Evolutionary conservation across 768 basidiomycete species (phyloP), one percentile per base, ranked within the genome.

Genomic region (Leccinum rimulosum): DNA sequence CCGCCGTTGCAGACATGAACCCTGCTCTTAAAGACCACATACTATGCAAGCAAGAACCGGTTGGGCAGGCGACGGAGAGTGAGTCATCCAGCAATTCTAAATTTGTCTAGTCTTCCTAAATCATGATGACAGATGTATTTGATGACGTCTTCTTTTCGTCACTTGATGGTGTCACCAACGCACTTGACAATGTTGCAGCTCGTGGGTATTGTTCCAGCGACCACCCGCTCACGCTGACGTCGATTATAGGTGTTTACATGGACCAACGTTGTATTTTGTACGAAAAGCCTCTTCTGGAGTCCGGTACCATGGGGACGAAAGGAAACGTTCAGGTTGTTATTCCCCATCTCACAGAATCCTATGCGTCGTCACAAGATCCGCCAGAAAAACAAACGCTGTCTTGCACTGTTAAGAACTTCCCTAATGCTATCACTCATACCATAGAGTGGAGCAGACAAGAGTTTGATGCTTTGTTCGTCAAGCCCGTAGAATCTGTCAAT

Each of bases 341-440:
- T 52, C 97, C 96, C 22, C 84, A 97, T 73, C 64, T 98, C 43
- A 97, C 96, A 14, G 97, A 99, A 75, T 96, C 93, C 17, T 99
- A 99, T 74, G 88, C 91, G 14, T 96, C 95, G 9, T 98, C 95
- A 14, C 97, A 98, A 75, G 97, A 99, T 72, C 97, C 97, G 49
- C 97, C 97, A 9, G 97, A 99, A 77, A 98, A 97, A 75, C 90
- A 95, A 70, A 88, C 95, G 2, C 91, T 97, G 25, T 92, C 91
- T 27, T 99, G 97, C 74, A 99, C 97, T 1, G 89, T 98, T 73
- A 98, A 98, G 79, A 98, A 93, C 76, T 99, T 98, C 84, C 97
- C 97, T 10, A 95, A 99, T 72, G 89, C 90, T 27, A 98, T 98
- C 67, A 89, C 93, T 64, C 97, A 99, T 76, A 97, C 95, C 7